Conservation (phyloP, 352 stramenopile species). For the Phytopythium mirpurense region DNA sequence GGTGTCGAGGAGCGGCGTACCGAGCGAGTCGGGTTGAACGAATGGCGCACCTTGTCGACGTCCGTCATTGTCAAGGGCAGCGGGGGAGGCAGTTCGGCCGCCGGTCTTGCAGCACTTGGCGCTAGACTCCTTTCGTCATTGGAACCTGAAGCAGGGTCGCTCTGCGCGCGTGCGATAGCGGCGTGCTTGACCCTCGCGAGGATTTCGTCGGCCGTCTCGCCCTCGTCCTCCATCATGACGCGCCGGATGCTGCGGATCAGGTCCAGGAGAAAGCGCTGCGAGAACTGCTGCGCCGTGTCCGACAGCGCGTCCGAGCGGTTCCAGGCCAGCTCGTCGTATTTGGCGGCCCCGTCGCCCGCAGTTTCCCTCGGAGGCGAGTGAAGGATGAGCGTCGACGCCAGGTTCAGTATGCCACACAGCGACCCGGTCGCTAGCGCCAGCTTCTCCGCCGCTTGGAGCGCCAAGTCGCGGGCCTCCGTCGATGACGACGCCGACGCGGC, state of each 20-base stretch:
- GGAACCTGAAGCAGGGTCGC: too few species aligned
- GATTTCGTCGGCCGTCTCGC: not conserved
- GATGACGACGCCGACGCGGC: slow-evolving; percentile 44
- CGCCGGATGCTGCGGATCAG: slow-evolving; percentile 43
- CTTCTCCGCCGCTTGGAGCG: slow-evolving; percentile 51
- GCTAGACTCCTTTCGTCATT: not conserved
- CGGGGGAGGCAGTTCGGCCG: not conserved
- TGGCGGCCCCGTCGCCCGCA: slow-evolving; percentile 2
- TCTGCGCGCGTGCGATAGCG: not conserved
- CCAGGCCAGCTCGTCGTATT: slow-evolving; percentile 41
- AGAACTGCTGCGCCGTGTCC: slow-evolving; percentile 23
- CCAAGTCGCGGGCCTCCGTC: slow-evolving; percentile 48
- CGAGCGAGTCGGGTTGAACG: not conserved
- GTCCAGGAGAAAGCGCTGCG: slow-evolving; percentile 39
- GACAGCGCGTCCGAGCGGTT: slow-evolving; percentile 57
- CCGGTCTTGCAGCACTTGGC: not conserved
- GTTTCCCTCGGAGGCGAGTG: slow-evolving; percentile 19
- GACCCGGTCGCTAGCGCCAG: slow-evolving; percentile 73
- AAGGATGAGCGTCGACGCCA: slow-evolving; percentile 61
- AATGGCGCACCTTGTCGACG: not conserved
- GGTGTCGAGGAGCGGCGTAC: not conserved
- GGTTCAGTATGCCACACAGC: slow-evolving; percentile 66
- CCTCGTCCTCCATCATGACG: slow-evolving; percentile 30
- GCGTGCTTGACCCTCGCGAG: not conserved
- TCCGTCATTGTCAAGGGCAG: slow-evolving; percentile 1